Conservation (phyloP, 257 asterid species). For the Paulownia fortunei region DNA sequence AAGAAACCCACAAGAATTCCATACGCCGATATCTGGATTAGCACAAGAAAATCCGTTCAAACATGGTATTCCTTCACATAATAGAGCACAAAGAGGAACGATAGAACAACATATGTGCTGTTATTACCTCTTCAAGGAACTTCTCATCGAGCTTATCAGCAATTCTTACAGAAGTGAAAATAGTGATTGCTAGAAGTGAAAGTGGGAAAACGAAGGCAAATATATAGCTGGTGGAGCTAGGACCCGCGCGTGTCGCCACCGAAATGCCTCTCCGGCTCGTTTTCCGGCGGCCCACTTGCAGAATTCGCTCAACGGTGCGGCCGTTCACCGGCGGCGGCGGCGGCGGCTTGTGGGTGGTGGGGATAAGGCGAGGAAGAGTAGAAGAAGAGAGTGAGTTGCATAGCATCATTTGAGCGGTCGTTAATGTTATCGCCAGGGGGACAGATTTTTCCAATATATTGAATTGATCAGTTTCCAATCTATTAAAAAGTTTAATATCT, state of each 20-base stretch:
- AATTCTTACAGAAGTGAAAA: constrained; percentile 58
- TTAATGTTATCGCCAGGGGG: constrained; percentile 19
- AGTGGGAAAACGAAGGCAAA: constrained; percentile 73
- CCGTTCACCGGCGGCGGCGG: constrained; percentile 6
- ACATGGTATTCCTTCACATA: neutral
- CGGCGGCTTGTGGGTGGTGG: constrained; percentile 28
- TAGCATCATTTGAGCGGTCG: constrained; percentile 23
- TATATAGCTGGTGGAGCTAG: constrained; percentile 56
- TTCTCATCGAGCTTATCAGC: constrained; percentile 75
- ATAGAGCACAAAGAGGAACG: neutral
- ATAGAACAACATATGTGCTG: neutral
- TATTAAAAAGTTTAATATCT: neutral
- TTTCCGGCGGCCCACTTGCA: constrained; percentile 20
- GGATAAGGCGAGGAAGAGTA: constrained; percentile 33
- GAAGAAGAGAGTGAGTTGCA: constrained; percentile 37
- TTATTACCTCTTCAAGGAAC: constrained; percentile 71
- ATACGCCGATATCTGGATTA: neutral
- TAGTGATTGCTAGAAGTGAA: constrained; percentile 68
- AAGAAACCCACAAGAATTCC: neutral
- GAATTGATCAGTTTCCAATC: neutral
- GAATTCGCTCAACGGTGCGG: constrained; percentile 11
- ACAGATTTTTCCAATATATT: neutral
- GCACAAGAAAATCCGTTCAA: neutral
- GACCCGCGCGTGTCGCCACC: constrained; percentile 64
- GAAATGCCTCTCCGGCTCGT: constrained; percentile 51